Percentiles rank a stretch among this genome's conserved stretches.
Evolutionary conservation across 2,329 filamentous ascomycete species (phyloP).

Genomic region (Didymella lethalis): DNA sequence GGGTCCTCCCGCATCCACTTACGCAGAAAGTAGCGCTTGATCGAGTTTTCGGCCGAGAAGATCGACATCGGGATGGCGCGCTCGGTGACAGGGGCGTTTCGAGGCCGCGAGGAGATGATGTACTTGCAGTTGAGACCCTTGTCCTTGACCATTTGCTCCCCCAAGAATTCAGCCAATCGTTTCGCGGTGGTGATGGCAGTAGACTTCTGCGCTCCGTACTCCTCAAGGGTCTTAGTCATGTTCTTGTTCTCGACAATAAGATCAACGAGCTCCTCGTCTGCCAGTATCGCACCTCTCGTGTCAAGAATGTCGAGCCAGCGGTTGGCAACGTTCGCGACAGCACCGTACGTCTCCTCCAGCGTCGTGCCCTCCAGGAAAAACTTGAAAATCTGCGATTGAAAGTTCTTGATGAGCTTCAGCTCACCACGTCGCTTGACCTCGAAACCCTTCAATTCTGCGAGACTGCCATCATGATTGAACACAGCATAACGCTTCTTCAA

Average conservation of each 20-base stretch:
- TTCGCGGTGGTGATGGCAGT: constrained; percentile 99
- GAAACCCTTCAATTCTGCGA: constrained; percentile 96
- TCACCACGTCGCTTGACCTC: constrained; percentile 98
- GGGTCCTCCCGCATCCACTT: constrained; percentile 98
- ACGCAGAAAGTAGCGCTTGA: constrained; percentile 87
- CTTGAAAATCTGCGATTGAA: constrained; percentile 99
- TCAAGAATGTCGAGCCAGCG: constrained; percentile 96
- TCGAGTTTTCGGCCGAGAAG: constrained; percentile 88
- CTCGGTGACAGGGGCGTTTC: constrained; percentile 91
- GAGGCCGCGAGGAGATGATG: constrained; percentile 89
- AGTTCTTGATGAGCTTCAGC: constrained; percentile 99
- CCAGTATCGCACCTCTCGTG: constrained; percentile 84
- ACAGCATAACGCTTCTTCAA: constrained; percentile 99
- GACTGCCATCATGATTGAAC: constrained; percentile 95
- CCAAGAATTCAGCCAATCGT: constrained; percentile 92
- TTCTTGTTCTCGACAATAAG: constrained; percentile 99
- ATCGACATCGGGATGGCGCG: constrained; percentile 94
- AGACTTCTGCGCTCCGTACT: constrained; percentile 94
- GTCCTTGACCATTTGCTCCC: constrained; percentile 99
- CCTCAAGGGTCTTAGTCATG: constrained; percentile 96
- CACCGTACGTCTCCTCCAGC: constrained; percentile 84
- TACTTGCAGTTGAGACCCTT: constrained; percentile 99
- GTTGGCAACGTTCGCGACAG: constrained; percentile 94
- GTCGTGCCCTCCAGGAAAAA: constrained; percentile 95
- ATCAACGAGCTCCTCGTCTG: constrained; percentile 96